Percentiles rank a stretch among this genome's conserved stretches.
Evolutionary conservation across 345 rosid genomes (phyloP).

Genomic region (Dimocarpus longan): DNA sequence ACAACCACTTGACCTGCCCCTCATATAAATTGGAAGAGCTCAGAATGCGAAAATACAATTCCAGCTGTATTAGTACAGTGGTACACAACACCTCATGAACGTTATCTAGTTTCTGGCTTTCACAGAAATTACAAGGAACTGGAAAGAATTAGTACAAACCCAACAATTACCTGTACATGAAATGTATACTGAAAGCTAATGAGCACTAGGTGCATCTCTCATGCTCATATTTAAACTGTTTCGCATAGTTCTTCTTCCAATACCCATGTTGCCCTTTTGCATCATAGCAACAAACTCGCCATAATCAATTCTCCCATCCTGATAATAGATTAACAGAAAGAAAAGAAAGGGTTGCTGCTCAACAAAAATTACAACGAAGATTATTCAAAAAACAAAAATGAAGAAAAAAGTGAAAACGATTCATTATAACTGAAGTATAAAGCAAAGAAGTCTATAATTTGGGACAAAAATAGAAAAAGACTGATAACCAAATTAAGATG

Average conservation of each 20-base stretch:
- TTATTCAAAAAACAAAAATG: too few relatives aligned
- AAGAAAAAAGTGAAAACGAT: not conserved
- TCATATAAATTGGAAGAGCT: not conserved
- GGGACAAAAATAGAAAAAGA: not conserved
- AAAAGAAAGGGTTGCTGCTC: not conserved
- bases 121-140: not conserved
- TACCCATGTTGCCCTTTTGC: constrained; percentile 94
- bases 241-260: constrained; percentile 98
- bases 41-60: not conserved
- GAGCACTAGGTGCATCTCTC: constrained; percentile 70
- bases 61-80: not conserved
- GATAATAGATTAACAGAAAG: constrained; percentile 21
- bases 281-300: constrained; percentile 99
- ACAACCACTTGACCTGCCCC: not conserved
- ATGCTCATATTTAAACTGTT: constrained; percentile 93
- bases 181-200: constrained; percentile 20
- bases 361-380: not conserved
- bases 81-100: not conserved
- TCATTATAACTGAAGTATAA: not conserved
- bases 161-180: constrained; percentile 37
- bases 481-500: constrained; percentile 1
- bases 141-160: not conserved
- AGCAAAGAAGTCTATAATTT: not conserved
- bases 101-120: not conserved
- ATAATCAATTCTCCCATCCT: constrained; percentile 98